These are phyloP conservation scores for Phyllosticta paracitricarpa DNA, from an alignment of 2,329 filamentous ascomycete species.

Conservation along the genomic window DNA sequence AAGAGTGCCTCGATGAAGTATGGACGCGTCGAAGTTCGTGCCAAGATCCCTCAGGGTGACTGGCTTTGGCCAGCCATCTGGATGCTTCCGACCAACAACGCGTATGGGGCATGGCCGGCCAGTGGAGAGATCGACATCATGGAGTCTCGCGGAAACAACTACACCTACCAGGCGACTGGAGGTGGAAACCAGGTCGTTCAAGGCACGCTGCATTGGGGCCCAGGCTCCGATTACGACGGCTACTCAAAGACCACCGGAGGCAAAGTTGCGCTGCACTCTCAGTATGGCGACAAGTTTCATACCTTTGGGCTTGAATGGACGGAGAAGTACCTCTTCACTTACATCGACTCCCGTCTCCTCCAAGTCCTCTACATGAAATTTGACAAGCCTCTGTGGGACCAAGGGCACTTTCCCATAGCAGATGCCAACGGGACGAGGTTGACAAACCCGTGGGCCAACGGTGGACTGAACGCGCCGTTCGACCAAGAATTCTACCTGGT, in stretches of 20 bases:
- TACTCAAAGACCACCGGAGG: constrained; percentile 21
- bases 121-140: constrained; percentile 47
- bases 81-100: constrained; percentile 12
- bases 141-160: constrained; percentile 40
- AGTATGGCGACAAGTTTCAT: constrained; percentile 35
- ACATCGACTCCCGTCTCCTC: constrained; percentile 31
- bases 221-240: constrained; percentile 15
- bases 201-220: constrained; percentile 42
- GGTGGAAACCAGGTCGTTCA: constrained; percentile 35
- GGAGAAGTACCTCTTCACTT: constrained; percentile 44
- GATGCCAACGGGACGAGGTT: constrained; percentile 27
- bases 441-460: constrained; percentile 28
- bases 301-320: constrained; percentile 47
- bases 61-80: constrained; percentile 34
- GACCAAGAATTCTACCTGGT: constrained; percentile 34
- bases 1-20: constrained; percentile 38
- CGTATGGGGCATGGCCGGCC: constrained; percentile 38
- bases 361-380: constrained; percentile 11
- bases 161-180: constrained; percentile 22
- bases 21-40: constrained; percentile 43
- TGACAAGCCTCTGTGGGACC: constrained; percentile 25
- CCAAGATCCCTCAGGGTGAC: constrained; percentile 42
- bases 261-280: constrained; percentile 1
- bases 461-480: constrained; percentile 27
- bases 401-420: constrained; percentile 26